These are phyloP conservation scores for Monilinia vaccinii-corymbosi DNA, from an alignment of 2,329 filamentous ascomycete genomes.

Conservation along the genomic window DNA sequence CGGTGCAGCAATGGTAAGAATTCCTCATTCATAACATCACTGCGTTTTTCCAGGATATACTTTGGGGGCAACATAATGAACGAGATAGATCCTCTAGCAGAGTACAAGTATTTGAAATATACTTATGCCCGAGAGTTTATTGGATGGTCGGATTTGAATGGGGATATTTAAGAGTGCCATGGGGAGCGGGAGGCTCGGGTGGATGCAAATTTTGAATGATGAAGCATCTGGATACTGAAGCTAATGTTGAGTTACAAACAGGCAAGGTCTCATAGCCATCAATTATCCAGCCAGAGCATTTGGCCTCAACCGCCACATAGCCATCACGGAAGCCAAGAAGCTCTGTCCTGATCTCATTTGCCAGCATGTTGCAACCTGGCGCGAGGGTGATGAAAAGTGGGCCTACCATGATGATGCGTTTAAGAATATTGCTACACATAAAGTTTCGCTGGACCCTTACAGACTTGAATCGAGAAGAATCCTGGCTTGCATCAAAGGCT, in stretches of 20 bases:
- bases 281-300: slow-evolving; percentile 85
- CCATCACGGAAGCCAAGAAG: slow-evolving; percentile 72
- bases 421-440: slow-evolving; percentile 74
- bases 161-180: background rate
- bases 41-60: background rate
- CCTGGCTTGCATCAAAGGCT: slow-evolving; percentile 65
- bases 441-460: slow-evolving; percentile 91
- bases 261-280: slow-evolving; percentile 88
- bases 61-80: no score
- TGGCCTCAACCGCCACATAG: slow-evolving; percentile 72
- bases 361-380: slow-evolving; percentile 93
- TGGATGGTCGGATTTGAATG: no score
- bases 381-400: slow-evolving; percentile 86
- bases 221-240: background rate
- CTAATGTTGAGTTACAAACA: slow-evolving; percentile 25
- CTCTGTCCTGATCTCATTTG: slow-evolving; percentile 74
- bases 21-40: background rate
- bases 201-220: background rate
- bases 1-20: slow-evolving; percentile 78
- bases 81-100: background rate
- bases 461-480: slow-evolving; percentile 77
- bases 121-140: background rate
- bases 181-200: background rate
- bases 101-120: background rate
- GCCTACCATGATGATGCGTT: slow-evolving; percentile 77